Percentiles rank a stretch among this genome's conserved stretches.
phyloP scores from a whole-genome alignment of 345 rosid species.

The Hirschfeldia incana region DNA sequence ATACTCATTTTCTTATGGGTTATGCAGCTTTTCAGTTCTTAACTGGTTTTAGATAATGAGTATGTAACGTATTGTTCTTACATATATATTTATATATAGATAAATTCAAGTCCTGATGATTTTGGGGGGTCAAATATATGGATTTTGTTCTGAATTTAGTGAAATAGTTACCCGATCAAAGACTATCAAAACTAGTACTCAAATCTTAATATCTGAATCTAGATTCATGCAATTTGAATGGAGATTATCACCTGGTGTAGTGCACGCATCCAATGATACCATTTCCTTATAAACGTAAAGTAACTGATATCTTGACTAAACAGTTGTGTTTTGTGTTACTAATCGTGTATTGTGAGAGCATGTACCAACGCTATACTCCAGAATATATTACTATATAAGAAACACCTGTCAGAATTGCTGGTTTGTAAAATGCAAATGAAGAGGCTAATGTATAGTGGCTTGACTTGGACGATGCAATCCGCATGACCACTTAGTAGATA shows the following conservation, averaged over 20 bases:
- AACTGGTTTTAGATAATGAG: background rate
- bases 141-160: slow-evolving; percentile 16
- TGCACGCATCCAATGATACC: slow-evolving; percentile 10
- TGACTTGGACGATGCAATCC: background rate
- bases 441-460: background rate
- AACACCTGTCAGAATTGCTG: background rate
- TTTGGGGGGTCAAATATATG: background rate
- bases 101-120: background rate
- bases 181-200: background rate
- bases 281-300: background rate
- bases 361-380: background rate
- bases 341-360: background rate
- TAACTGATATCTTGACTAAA: background rate
- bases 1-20: slow-evolving; percentile 6
- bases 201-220: background rate
- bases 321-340: background rate
- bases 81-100: background rate
- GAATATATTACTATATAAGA: background rate
- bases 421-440: background rate
- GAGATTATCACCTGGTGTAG: background rate
- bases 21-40: background rate
- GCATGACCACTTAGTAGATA: no score
- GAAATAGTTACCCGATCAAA: background rate
- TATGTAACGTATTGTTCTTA: background rate
- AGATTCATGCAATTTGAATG: background rate